Percentiles rank a stretch among this genome's conserved stretches.
These are phyloP conservation scores for Aurantiochytrium sp. DNA, from an alignment of 108 stramenopile species.

Conservation along the genomic window DNA sequence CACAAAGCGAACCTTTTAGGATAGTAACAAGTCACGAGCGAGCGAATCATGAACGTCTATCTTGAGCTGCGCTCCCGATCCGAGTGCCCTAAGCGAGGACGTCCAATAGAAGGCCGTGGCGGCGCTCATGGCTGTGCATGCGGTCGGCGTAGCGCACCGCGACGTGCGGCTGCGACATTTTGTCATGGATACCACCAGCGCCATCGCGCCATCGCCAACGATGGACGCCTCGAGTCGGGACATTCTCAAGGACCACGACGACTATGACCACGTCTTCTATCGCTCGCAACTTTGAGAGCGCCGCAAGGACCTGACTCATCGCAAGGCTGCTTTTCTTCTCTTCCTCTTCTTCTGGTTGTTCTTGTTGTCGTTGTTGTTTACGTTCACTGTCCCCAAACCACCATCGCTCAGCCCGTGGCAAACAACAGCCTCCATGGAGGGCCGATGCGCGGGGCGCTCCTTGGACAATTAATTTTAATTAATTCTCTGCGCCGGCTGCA, in stretches of 20 bases:
- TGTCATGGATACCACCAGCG: too few species aligned
- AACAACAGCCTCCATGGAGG: not conserved
- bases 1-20: not conserved
- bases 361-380: not conserved
- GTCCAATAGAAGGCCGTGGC: too few species aligned
- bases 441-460: not conserved
- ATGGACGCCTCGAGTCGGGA: not conserved
- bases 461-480: not conserved
- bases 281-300: not conserved
- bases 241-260: not conserved
- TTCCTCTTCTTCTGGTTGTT: not conserved
- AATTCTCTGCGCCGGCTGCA: too few species aligned
- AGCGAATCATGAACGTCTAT: not conserved
- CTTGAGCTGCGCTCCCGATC: not conserved
- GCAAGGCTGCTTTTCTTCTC: not conserved
- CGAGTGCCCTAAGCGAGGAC: not conserved
- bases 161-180: too few species aligned
- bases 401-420: not conserved
- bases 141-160: too few species aligned
- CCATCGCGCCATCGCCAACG: too few species aligned
- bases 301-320: not conserved
- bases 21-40: not conserved
- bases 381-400: not conserved
- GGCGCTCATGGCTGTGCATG: too few species aligned
- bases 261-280: not conserved